Percentiles rank a stretch among this genome's conserved stretches.
phyloP scores from a whole-genome alignment of 2,329 filamentous ascomycete genomes.

The Orbilia blumenaviensis region DNA sequence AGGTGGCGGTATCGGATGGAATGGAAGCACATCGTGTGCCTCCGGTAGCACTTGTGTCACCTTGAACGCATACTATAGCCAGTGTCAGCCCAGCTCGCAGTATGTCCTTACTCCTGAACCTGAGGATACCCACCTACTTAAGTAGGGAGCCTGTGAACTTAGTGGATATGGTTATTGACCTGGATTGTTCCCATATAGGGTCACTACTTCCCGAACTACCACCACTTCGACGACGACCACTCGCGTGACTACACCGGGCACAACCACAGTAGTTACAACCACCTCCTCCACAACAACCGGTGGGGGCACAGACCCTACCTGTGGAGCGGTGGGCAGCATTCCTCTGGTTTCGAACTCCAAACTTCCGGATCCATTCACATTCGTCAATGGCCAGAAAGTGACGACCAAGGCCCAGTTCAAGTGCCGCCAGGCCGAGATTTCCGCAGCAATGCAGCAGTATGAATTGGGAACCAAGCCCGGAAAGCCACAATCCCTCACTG shows the following conservation, averaged over 20 bases:
- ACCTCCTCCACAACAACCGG: slow-evolving; percentile 25
- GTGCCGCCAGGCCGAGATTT: slow-evolving; percentile 66
- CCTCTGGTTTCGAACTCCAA: slow-evolving; percentile 37
- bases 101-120: not conserved
- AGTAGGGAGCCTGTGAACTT: too few relatives aligned
- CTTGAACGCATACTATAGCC: slow-evolving; percentile 40
- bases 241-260: slow-evolving; percentile 15
- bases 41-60: slow-evolving; percentile 58
- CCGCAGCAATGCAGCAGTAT: slow-evolving; percentile 65
- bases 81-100: slow-evolving; percentile 37
- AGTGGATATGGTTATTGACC: too few relatives aligned
- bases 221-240: slow-evolving; percentile 21
- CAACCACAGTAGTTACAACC: slow-evolving; percentile 1
- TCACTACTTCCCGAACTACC: slow-evolving; percentile 16
- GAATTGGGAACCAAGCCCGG: slow-evolving; percentile 66
- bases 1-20: slow-evolving; percentile 59
- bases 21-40: slow-evolving; percentile 58
- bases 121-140: too few relatives aligned
- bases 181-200: slow-evolving; percentile 16
- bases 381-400: slow-evolving; percentile 62
- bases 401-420: slow-evolving; percentile 64
- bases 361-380: slow-evolving; percentile 64
- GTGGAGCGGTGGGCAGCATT: slow-evolving; percentile 38
- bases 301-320: slow-evolving; percentile 18
- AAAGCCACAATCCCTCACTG: slow-evolving; percentile 64